phyloP scores from a whole-genome alignment of 768 basidiomycete genomes.

The Royoungia palumana region DNA sequence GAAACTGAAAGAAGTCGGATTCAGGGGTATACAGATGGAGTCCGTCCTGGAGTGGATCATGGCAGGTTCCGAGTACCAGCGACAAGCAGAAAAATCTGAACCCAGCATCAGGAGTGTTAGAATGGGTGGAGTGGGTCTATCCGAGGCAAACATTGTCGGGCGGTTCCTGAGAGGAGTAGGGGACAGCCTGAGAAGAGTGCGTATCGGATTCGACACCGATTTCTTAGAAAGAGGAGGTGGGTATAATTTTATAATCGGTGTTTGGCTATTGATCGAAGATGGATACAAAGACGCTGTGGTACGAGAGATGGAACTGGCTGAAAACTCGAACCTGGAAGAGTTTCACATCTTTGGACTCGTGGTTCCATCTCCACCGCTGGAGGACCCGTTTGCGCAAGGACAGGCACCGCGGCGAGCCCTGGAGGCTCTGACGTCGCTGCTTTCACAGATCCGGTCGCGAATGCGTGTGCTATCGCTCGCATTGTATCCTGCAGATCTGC shows the following conservation, averaged over 20 bases:
- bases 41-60: conserved; percentile 30
- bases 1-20: conserved; percentile 24
- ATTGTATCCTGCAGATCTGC: conserved; percentile 30
- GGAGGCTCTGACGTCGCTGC: conserved; percentile 23
- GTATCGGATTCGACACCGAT: conserved; percentile 30
- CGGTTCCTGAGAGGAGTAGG: conserved; percentile 24
- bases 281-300: conserved; percentile 21
- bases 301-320: conserved; percentile 24
- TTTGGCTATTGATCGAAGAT: conserved; percentile 7
- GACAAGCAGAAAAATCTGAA: conserved; percentile 5
- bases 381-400: conserved; percentile 20
- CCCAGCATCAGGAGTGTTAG: conserved; percentile 21
- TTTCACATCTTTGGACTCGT: conserved; percentile 33
- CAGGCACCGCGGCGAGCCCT: conserved; percentile 12
- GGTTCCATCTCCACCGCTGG: conserved; percentile 28
- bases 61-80: conserved; percentile 14
- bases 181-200: conserved; percentile 20
- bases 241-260: neutral
- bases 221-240: conserved; percentile 30
- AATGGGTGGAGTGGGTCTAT: conserved; percentile 26
- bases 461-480: conserved; percentile 32
- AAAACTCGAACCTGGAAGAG: conserved; percentile 26
- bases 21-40: conserved; percentile 24
- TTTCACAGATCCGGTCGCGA: conserved; percentile 25
- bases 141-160: conserved; percentile 26